Base-by-base conservation (phyloP, 768 basidiomycete species). In the Boletus sp. region DNA sequence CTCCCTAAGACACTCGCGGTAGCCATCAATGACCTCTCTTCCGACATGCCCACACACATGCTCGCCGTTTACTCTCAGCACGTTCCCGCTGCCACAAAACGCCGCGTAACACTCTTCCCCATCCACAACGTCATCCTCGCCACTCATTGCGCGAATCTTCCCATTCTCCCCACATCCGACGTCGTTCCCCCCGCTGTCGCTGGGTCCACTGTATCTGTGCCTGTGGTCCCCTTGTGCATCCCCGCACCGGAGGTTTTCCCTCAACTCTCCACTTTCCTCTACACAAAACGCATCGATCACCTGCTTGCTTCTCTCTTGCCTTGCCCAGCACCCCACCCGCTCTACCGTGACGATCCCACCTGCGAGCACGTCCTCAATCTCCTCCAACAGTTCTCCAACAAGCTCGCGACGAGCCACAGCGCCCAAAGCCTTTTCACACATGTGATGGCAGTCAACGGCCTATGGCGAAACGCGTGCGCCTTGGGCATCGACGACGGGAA, bases 181-280 rank as follows among this genome's bases (percentile, higher is more conserved):
- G 50, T 70, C 10, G 15, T 15, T 9, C 37, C 50, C 29, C 65
- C 62, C 0, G 58, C 53, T 0, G 17, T 17, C 0, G n/a, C 52
- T 2, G 70, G 69, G 7, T 58, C 65, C 13, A 61, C 59, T 2
- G 32, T 69, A 0, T 56, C 60, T 1, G 27, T 92, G 5, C 89
- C 90, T 21, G 80, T 92, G 17, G 75, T 90, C 13, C 84, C 83
- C 2, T 70, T 93, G 60, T 75, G 80, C 39, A 76, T 93, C 13
- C 90, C 90, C 2, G 84, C 86, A 2, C 82, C 87, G 0, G 77
- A 80, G 2, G 82, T 87, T 0, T 91, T 90, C 71, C 71, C 81
- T 9, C 70, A 83, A 32, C 75, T 93, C 9, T 83, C 83, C 59
- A 68, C 75, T 0, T 90, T 80, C 74, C 75, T 93, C 59, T 90